Evolutionary conservation across 495 filamentous ascomycete species (phyloP), one percentile per base, ranked within the genome.

Genomic region (Aspergillus cavernicola): DNA sequence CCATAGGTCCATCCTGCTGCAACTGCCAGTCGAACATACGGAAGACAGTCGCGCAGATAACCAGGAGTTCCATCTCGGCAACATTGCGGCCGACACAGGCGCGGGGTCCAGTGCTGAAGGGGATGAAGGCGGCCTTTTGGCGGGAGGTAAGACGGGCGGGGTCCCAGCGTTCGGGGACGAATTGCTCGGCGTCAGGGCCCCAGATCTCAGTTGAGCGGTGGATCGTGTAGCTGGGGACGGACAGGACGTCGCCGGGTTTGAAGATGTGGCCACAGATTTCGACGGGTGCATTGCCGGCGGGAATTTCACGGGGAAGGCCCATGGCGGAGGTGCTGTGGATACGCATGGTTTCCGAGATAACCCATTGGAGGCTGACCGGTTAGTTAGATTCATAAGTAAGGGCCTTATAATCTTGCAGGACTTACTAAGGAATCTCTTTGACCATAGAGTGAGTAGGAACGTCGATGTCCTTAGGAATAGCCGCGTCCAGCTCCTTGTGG

Each of bases 31-130:
- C 83, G 63, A 88, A 96, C 48, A 87, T 67, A 23, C 83, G 67
- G 65, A 87, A 88, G 63, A 92, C 87, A 13, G 87, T 89, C 3
- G 79, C 80, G 33, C 84, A 84, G 52, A 95, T 93, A 42, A 92
- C 77, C 56, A 85, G 83, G 71, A 96, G 75, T 66, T 95, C 91
- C 90, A 96, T 95, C 79, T 95, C 91, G 0, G 91, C 91, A 16
- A 96, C 86, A 64, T 92, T 93, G 41, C 89, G 68, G 0, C 90
- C 90, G 13, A 96, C 88, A 57, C 90, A 96, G 5, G 85, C 80
- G 15, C 90, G 69, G 2, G 91, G 90, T 0, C 91, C 91, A 42
- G 87, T 80, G 53, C 81, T 85, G 66, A 96, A 96, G 0, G 91
- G 91, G 44, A 96, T 87, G 57, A 96, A 96, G 0, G 86, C 85